phyloP scores from a whole-genome alignment of 2,329 filamentous ascomycete species.

The Aureobasidium sp. region DNA sequence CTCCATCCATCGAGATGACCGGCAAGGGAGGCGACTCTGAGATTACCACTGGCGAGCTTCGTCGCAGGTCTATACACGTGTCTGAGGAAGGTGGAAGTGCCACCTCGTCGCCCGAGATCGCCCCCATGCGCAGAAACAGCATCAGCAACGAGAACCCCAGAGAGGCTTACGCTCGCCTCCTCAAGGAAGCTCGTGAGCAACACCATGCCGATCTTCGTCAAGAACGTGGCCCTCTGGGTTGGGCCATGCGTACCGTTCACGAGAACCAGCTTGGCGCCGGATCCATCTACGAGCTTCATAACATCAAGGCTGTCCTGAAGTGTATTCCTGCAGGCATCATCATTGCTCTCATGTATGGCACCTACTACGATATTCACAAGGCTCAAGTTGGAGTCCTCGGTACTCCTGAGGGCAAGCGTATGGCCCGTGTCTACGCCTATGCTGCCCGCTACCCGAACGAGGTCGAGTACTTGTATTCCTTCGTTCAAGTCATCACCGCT shows the following conservation, averaged over 20 bases:
- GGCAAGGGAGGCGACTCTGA: neutral
- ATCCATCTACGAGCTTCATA: conserved; percentile 66
- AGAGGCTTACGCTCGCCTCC: neutral
- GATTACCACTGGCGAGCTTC: neutral
- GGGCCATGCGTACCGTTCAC: conserved; percentile 72
- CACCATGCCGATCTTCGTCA: conserved; percentile 40
- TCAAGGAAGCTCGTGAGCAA: conserved; percentile 44
- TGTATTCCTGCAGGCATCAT: conserved; percentile 63
- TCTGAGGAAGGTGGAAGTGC: neutral
- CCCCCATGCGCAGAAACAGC: neutral
- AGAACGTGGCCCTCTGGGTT: conserved; percentile 64
- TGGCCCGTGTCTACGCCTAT: conserved; percentile 51
- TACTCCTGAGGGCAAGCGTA: conserved; percentile 67
- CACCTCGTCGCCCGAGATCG: neutral
- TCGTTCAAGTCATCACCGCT: conserved; percentile 37
- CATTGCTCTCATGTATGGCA: conserved; percentile 60
- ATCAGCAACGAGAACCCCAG: neutral
- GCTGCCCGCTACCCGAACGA: conserved; percentile 57
- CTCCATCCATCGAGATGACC: neutral
- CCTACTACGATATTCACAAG: conserved; percentile 76
- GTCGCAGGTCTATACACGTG: conserved; percentile 1
- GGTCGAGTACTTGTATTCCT: conserved; percentile 58
- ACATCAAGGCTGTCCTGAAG: conserved; percentile 56
- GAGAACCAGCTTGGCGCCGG: conserved; percentile 67
- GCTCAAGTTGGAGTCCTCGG: conserved; percentile 64